These are phyloP conservation scores for Ocimum tenuiflorum DNA, from an alignment of 257 asterid genomes.

Conservation along the genomic window DNA sequence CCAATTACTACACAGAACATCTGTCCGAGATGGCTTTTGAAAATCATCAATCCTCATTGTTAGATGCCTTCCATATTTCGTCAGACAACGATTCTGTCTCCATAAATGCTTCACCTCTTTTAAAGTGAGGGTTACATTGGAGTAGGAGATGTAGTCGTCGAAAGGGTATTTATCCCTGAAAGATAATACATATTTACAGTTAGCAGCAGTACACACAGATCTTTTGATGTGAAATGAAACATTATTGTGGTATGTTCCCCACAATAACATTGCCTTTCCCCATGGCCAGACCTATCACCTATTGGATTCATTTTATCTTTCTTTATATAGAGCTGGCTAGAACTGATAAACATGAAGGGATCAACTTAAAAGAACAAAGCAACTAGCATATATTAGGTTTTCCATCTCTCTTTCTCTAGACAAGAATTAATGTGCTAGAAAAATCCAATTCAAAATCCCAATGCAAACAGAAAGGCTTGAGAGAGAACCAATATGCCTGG, in stretches of 20 bases:
- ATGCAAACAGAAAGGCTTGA: slow-evolving; percentile 66
- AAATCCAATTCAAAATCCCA: slow-evolving; percentile 21
- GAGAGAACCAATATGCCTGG: slow-evolving; percentile 99
- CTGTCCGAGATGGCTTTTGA: slow-evolving; percentile 65
- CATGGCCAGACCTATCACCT: not conserved
- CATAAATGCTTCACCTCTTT: slow-evolving; percentile 92
- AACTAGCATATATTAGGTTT: not conserved
- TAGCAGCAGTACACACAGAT: slow-evolving; percentile 8
- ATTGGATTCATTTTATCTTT: not conserved
- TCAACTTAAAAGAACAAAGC: not conserved
- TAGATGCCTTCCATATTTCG: slow-evolving; percentile 71
- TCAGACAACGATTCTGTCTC: slow-evolving; percentile 71
- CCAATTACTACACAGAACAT: slow-evolving; percentile 92
- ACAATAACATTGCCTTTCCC: not conserved
- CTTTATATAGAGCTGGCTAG: not conserved
- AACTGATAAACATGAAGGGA: not conserved
- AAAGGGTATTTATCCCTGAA: slow-evolving; percentile 82
- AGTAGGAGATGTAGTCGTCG: slow-evolving; percentile 74
- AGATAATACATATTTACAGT: slow-evolving; percentile 17
- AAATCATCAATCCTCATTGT: slow-evolving; percentile 88
- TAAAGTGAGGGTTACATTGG: slow-evolving; percentile 64
- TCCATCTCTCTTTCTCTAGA: not conserved
- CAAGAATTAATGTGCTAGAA: not conserved
- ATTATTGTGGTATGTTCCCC: not conserved
- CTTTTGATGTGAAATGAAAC: not conserved